Evolutionary conservation across 2,329 filamentous ascomycete species (phyloP).

Genomic region (Lasiodiplodia citricola): DNA sequence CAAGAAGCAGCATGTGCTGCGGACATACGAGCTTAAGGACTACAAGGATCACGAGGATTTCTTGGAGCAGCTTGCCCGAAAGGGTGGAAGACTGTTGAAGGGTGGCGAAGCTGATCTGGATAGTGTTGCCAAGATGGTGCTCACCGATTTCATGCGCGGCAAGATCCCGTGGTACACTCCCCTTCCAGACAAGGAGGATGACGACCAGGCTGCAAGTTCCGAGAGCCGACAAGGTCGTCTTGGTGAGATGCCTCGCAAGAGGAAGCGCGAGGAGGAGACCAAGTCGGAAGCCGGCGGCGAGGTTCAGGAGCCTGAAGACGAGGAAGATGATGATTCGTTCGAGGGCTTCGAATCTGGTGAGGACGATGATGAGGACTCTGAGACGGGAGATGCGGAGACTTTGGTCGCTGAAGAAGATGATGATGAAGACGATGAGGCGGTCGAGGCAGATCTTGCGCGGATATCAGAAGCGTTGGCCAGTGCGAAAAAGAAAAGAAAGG

Average conservation of each 20-base stretch:
- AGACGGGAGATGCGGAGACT: conserved; percentile 33
- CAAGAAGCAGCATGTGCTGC: conserved; percentile 85
- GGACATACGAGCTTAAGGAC: conserved; percentile 82
- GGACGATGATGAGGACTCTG: conserved; percentile 31
- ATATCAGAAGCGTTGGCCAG: conserved; percentile 42
- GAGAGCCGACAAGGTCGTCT: conserved; percentile 77
- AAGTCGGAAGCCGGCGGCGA: conserved; percentile 50
- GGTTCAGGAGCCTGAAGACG: conserved; percentile 40
- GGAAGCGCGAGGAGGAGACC: conserved; percentile 62
- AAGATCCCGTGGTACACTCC: conserved; percentile 97
- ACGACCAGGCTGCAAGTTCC: conserved; percentile 56
- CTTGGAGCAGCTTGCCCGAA: conserved; percentile 83
- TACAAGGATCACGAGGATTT: conserved; percentile 82
- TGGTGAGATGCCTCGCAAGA: conserved; percentile 77
- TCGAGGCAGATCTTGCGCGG: conserved; percentile 41
- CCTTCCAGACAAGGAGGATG: conserved; percentile 62
- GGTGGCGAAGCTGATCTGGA: conserved; percentile 96
- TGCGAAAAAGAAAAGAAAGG: conserved; percentile 36
- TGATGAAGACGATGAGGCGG: conserved; percentile 33
- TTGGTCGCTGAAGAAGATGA: conserved; percentile 30
- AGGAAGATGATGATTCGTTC: conserved; percentile 30
- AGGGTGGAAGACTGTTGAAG: conserved; percentile 82
- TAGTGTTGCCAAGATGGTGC: conserved; percentile 92
- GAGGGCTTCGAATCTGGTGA: conserved; percentile 28
- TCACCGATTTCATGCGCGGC: conserved; percentile 94